Percentiles rank a stretch among this genome's conserved stretches.
phyloP scores from a whole-genome alignment of 2,329 filamentous ascomycete species.

The Xylaria sp. region DNA sequence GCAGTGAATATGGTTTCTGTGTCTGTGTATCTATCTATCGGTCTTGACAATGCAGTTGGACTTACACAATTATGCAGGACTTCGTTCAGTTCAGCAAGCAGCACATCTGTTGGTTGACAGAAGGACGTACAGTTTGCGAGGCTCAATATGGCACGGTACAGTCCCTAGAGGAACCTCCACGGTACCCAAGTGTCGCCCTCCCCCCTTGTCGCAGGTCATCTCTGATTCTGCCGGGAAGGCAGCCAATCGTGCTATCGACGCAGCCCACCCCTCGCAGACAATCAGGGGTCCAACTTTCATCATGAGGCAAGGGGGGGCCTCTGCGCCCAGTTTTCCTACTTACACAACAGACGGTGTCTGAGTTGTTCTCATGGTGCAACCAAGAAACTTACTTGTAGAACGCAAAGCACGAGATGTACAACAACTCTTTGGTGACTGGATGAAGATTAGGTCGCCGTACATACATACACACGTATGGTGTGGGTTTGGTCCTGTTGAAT shows the following conservation, averaged over 20 bases:
- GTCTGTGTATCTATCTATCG: background rate
- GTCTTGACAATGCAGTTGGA: background rate
- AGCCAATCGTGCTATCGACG: slow-evolving; percentile 43
- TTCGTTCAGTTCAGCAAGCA: slow-evolving; percentile 14
- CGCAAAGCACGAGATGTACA: slow-evolving; percentile 18
- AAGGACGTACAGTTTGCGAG: slow-evolving; percentile 27
- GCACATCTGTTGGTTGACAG: slow-evolving; percentile 7
- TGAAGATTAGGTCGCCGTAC: slow-evolving; percentile 2
- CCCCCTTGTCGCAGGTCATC: slow-evolving; percentile 43
- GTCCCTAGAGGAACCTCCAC: slow-evolving; percentile 38
- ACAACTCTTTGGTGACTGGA: slow-evolving; percentile 12
- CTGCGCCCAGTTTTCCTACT: slow-evolving; percentile 37
- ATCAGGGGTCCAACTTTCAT: slow-evolving; percentile 44
- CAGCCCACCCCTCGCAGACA: slow-evolving; percentile 35
- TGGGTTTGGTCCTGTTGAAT: slow-evolving; percentile 14
- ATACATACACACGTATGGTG: background rate
- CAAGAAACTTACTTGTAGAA: slow-evolving; percentile 20
- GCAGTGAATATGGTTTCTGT: background rate
- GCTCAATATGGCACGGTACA: slow-evolving; percentile 21
- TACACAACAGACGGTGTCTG: slow-evolving; percentile 38
- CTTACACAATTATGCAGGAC: background rate
- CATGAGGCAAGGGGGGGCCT: slow-evolving; percentile 47
- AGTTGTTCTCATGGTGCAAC: slow-evolving; percentile 29
- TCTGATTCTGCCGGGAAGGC: slow-evolving; percentile 44
- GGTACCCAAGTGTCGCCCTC: slow-evolving; percentile 41